Percentiles rank a stretch among this genome's conserved stretches.
phyloP scores from a whole-genome alignment of 441 rosid species.

The Pelargonium australe region DNA sequence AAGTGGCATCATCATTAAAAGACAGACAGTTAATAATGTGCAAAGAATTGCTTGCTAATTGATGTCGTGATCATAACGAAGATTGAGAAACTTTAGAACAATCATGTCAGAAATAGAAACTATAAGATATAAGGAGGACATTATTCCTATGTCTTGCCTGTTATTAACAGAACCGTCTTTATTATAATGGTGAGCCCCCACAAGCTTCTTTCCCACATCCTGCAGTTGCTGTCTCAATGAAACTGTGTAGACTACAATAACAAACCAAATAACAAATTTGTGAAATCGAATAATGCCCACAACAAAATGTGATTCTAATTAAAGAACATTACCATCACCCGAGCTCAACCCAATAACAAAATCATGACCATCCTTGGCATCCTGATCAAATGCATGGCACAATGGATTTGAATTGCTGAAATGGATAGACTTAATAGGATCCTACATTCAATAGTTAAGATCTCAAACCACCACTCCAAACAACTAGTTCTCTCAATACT shows the following conservation, averaged over 20 bases:
- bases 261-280: slow-evolving; percentile 28
- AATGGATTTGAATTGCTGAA: slow-evolving; percentile 84
- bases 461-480: slow-evolving; percentile 5
- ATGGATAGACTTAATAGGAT: slow-evolving; percentile 90
- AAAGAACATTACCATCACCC: slow-evolving; percentile 75
- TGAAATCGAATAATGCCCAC: slow-evolving; percentile 13
- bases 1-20: neutral
- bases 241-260: slow-evolving; percentile 73
- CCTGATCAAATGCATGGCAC: slow-evolving; percentile 90
- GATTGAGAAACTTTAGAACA: neutral
- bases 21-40: neutral
- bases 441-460: slow-evolving; percentile 43
- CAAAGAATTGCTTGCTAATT: neutral
- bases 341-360: slow-evolving; percentile 81
- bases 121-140: neutral
- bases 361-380: slow-evolving; percentile 97
- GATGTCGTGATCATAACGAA: neutral
- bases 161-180: slow-evolving; percentile 88
- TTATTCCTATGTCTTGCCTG: slow-evolving; percentile 48
- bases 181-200: slow-evolving; percentile 82
- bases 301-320: slow-evolving; percentile 20
- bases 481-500: neutral
- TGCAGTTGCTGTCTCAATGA: slow-evolving; percentile 94
- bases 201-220: slow-evolving; percentile 87
- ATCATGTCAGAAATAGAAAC: neutral